phyloP scores from a whole-genome alignment of 2,329 filamentous ascomycete genomes.

The Cryphonectria nitschkei region DNA sequence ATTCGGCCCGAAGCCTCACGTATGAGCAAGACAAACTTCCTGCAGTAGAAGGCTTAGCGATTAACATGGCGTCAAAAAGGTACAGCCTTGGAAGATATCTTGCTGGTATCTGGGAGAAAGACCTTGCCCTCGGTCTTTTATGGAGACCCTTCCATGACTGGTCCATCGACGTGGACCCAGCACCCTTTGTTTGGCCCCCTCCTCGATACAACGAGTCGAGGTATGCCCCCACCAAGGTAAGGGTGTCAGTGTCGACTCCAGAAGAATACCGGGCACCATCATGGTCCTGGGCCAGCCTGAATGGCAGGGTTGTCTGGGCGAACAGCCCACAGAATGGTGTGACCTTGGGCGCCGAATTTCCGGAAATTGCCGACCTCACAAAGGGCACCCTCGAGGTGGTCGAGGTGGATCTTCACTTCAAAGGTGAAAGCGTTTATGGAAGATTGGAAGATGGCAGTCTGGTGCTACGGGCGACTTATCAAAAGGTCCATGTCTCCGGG shows the following conservation, averaged over 20 bases:
- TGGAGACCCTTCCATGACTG: background rate
- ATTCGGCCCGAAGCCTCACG: background rate
- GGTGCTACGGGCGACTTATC: background rate
- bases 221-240: background rate
- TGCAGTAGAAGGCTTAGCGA: background rate
- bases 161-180: too few relatives aligned
- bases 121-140: slow-evolving; percentile 1
- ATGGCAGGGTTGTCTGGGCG: background rate
- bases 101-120: slow-evolving; percentile 4
- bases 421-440: background rate
- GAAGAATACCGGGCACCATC: background rate
- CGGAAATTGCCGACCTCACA: background rate
- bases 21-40: background rate
- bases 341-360: too few relatives aligned
- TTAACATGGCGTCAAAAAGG: background rate
- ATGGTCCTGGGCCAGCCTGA: slow-evolving; percentile 11
- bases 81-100: slow-evolving; percentile 6
- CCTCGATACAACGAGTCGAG: background rate
- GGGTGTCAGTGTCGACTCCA: background rate
- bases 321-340: background rate
- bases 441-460: background rate
- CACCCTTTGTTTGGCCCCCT: background rate
- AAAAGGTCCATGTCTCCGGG: background rate
- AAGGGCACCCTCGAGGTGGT: background rate
- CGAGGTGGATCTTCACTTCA: background rate